phyloP scores from a whole-genome alignment of 768 basidiomycete genomes.

The Tylopilus felleus region DNA sequence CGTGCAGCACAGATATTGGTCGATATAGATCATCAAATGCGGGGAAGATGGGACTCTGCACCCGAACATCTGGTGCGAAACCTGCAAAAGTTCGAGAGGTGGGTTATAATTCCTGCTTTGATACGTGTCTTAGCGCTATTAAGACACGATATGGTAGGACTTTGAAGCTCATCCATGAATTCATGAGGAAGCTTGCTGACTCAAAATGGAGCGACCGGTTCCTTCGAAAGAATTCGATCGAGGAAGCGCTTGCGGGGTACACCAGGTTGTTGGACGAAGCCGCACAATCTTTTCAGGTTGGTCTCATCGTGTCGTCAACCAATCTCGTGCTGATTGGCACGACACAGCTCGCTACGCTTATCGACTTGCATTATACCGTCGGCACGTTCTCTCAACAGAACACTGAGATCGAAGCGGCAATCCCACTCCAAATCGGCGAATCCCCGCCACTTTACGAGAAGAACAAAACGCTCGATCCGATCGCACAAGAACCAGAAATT shows the following conservation, averaged over 20 bases:
- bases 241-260: conserved; percentile 36
- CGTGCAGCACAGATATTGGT: conserved; percentile 41
- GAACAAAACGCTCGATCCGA: background rate
- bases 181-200: conserved; percentile 38
- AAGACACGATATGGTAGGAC: conserved; percentile 28
- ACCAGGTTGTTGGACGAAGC: conserved; percentile 40
- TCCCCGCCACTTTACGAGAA: conserved; percentile 23
- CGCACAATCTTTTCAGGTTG: conserved; percentile 45
- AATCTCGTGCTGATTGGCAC: background rate
- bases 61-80: conserved; percentile 39
- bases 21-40: conserved; percentile 45
- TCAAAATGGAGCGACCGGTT: conserved; percentile 42
- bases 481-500: background rate
- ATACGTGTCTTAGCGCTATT: background rate
- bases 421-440: background rate
- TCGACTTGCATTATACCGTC: conserved; percentile 44
- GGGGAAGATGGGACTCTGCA: conserved; percentile 41
- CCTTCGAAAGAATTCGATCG: conserved; percentile 39
- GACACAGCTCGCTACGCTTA: conserved; percentile 42
- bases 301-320: background rate
- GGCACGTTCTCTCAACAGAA: conserved; percentile 18
- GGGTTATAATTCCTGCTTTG: conserved; percentile 5
- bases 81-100: conserved; percentile 41
- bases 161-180: conserved; percentile 36
- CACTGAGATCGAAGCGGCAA: background rate